Evolutionary conservation across 257 asterid species (phyloP).

Genomic region (Solanum pennellii): DNA sequence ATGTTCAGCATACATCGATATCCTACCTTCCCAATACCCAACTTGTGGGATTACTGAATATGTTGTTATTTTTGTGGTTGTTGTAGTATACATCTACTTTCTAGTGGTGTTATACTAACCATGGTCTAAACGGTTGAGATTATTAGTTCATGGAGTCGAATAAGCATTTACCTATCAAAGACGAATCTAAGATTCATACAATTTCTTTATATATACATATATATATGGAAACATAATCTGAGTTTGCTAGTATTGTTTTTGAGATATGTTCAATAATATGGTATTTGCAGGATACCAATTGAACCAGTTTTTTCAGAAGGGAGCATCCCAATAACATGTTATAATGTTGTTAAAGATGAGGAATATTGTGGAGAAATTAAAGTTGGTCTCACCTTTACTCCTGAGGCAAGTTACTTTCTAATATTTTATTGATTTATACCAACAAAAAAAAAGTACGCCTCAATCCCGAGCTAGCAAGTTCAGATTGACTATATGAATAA

Average conservation of each 20-base stretch:
- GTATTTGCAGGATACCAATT: slow-evolving; percentile 25
- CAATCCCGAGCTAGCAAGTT: neutral
- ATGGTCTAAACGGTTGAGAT: neutral
- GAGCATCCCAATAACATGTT: slow-evolving; percentile 21
- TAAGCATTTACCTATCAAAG: neutral
- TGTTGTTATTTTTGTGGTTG: too few relatives aligned
- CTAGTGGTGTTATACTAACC: neutral
- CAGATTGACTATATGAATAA: neutral
- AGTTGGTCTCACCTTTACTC: slow-evolving; percentile 36
- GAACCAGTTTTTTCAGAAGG: slow-evolving; percentile 30
- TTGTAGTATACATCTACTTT: neutral
- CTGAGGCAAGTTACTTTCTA: slow-evolving; percentile 24
- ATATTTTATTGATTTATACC: neutral
- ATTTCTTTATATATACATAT: too few relatives aligned
- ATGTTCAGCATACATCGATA: too few relatives aligned
- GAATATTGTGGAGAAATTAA: slow-evolving; percentile 40
- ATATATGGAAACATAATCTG: too few relatives aligned
- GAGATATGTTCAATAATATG: neutral
- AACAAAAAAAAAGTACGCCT: neutral
- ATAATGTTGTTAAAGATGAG: slow-evolving; percentile 44
- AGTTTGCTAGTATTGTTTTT: neutral
- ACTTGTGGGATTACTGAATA: neutral
- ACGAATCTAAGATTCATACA: neutral
- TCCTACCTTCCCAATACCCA: neutral
- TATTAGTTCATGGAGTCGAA: neutral